A percentile compares a stretch with the other conserved stretches of the same genome.
These are phyloP conservation scores for Fusarium neocosmosporiellum DNA, from an alignment of 2,329 filamentous ascomycete species.

Conservation along the genomic window DNA sequence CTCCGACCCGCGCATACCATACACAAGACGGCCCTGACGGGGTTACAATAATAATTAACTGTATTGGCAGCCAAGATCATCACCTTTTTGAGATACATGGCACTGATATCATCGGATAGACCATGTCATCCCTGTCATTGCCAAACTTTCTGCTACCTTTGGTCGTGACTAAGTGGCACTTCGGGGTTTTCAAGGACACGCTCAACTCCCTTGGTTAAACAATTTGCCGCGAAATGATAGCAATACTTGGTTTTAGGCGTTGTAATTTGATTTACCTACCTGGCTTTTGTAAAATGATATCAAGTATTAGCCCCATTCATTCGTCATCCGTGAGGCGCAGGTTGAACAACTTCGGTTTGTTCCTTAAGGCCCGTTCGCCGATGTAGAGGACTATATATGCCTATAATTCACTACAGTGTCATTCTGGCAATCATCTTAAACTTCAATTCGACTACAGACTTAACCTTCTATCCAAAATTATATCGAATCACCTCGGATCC, in stretches of 20 bases:
- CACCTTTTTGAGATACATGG: background rate
- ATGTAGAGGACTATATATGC: background rate
- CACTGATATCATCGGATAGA: background rate
- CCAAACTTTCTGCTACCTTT: background rate
- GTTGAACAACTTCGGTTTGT: background rate
- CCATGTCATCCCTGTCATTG: background rate
- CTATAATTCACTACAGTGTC: background rate
- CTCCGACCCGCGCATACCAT: background rate
- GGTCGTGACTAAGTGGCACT: background rate
- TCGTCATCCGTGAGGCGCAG: background rate
- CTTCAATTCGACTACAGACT: background rate
- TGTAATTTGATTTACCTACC: background rate
- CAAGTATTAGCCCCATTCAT: background rate
- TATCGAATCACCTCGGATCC: background rate
- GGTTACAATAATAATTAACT: too few relatives aligned
- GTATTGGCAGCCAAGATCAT: background rate
- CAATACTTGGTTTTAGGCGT: background rate
- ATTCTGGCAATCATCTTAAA: background rate
- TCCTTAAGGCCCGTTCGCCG: background rate
- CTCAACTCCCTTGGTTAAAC: background rate
- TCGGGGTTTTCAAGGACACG: background rate
- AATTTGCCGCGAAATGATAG: background rate
- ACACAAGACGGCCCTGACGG: too few relatives aligned
- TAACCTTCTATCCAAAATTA: background rate
- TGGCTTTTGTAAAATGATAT: background rate